Evolutionary conservation across 345 rosid genomes (phyloP).

Genomic region (Acer negundo): DNA sequence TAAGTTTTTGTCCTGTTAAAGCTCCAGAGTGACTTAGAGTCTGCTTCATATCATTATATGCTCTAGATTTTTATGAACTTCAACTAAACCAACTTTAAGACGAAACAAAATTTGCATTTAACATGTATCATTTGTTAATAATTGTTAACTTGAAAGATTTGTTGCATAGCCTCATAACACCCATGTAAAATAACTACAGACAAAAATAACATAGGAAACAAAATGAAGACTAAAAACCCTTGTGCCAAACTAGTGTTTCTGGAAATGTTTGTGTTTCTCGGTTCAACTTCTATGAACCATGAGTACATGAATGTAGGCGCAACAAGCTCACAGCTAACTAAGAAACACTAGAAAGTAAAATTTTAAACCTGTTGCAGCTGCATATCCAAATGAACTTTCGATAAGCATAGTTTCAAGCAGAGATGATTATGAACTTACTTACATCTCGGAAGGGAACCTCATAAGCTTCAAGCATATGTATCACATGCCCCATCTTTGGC

Average conservation of each 20-base stretch:
- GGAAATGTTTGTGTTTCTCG: neutral
- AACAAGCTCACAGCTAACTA: neutral
- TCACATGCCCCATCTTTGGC: conserved; percentile 95
- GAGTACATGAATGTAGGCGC: neutral
- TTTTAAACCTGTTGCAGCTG: neutral
- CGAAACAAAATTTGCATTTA: neutral
- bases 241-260: neutral
- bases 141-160: neutral
- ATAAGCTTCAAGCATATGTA: conserved; percentile 97
- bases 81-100: conserved; percentile 10
- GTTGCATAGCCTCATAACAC: neutral
- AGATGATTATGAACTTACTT: conserved; percentile 27
- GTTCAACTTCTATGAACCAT: neutral
- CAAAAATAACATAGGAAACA: neutral
- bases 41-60: neutral
- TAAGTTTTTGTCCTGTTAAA: neutral
- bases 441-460: conserved; percentile 80
- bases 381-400: neutral
- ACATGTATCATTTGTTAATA: neutral
- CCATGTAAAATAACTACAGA: neutral
- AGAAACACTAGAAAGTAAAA: neutral
- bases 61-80: neutral
- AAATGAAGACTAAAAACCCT: neutral
- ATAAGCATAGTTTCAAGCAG: neutral
- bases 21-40: neutral